Conservation (phyloP, 176 grass and related monocot genomes). For the Lolium multiflorum region DNA sequence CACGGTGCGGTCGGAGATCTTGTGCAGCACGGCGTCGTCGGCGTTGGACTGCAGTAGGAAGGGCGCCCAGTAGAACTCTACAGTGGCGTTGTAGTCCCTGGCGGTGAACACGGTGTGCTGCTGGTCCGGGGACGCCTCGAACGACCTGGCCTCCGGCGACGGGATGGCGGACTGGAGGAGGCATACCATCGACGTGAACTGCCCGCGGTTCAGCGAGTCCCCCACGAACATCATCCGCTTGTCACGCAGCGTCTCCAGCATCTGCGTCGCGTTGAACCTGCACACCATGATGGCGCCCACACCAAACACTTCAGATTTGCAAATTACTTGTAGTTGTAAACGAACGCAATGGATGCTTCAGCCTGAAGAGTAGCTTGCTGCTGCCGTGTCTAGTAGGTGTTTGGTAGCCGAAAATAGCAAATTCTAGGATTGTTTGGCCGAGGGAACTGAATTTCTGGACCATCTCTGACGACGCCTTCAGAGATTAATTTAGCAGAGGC, state of each 20-base stretch:
- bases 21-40: conserved; percentile 64
- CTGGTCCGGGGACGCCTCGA: conserved; percentile 59
- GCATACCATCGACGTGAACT: conserved; percentile 91
- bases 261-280: conserved; percentile 73
- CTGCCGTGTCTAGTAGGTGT: not conserved
- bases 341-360: not conserved
- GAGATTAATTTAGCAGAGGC: not conserved
- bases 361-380: not conserved
- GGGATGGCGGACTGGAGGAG: conserved; percentile 70
- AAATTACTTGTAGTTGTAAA: no score
- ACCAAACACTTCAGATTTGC: not conserved
- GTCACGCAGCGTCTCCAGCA: conserved; percentile 61
- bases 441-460: not conserved
- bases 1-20: conserved; percentile 69
- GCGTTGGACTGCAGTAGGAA: conserved; percentile 91
- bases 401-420: not conserved
- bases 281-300: no score
- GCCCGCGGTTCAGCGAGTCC: conserved; percentile 78
- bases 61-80: conserved; percentile 97
- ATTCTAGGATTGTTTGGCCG: not conserved
- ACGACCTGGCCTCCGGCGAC: conserved; percentile 37
- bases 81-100: conserved; percentile 66
- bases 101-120: conserved; percentile 61
- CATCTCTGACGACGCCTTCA: not conserved
- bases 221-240: conserved; percentile 89